These are phyloP conservation scores for Stylosanthes scabra DNA, from an alignment of 331 rosid species.

Conservation along the genomic window DNA sequence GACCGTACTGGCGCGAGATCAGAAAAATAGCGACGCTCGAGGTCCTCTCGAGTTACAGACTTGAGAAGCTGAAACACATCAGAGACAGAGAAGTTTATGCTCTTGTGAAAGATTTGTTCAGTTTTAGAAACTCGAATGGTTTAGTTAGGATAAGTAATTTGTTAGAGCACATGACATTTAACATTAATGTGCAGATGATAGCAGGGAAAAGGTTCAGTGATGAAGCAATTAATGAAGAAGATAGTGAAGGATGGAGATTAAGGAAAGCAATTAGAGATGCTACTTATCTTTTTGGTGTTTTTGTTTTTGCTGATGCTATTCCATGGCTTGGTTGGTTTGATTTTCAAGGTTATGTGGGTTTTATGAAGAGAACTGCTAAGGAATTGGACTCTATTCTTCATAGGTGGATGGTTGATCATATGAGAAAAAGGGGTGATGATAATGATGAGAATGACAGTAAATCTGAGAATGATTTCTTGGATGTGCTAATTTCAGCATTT, in stretches of 20 bases:
- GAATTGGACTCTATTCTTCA: conserved; percentile 47
- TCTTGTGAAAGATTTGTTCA: conserved; percentile 49
- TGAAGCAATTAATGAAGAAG: conserved; percentile 1
- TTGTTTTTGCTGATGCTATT: conserved; percentile 51
- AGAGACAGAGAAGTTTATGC: conserved; percentile 46
- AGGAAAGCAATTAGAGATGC: conserved; percentile 44
- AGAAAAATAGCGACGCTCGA: conserved; percentile 59
- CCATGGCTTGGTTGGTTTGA: conserved; percentile 57
- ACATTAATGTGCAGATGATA: conserved; percentile 48
- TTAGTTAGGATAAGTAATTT: conserved; percentile 34
- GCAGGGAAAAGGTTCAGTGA: conserved; percentile 58
- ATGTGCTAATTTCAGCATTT: conserved; percentile 40
- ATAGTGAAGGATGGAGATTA: conserved; percentile 45
- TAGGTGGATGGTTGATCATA: conserved; percentile 61
- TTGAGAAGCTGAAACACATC: conserved; percentile 50
- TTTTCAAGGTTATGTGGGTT: conserved; percentile 52
- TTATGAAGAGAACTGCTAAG: conserved; percentile 56
- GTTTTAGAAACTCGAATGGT: conserved; percentile 18
- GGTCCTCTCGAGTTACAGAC: conserved; percentile 56
- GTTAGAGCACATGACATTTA: conserved; percentile 57
- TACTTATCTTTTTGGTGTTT: conserved; percentile 51
- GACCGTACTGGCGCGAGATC: conserved; percentile 63
- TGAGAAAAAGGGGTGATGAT: neutral
- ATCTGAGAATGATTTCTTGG: conserved; percentile 51
- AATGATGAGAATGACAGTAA: neutral